Base-by-base conservation (phyloP, 1,139 yeast genomes). In the Protomyces macrosporus region DNA sequence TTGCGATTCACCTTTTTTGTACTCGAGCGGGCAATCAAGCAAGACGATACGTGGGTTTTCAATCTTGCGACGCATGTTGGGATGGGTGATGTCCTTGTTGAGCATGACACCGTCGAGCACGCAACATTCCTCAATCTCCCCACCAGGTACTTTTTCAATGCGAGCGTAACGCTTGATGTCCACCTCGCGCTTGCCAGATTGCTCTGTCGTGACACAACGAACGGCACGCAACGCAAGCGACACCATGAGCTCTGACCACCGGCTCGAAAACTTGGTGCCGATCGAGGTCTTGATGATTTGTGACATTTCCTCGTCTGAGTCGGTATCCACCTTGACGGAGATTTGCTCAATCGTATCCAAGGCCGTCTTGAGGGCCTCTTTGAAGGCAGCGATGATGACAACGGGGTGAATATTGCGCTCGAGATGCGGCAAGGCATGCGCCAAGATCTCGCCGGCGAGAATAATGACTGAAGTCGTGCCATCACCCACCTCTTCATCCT, bases 1-100 rank as follows among this genome's bases (percentile, higher is more conserved):
- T 76, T 95, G 98, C 2, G 97, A 90, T 78, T 95, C 99, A 67
- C 98, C 99, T 82, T 95, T 95, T 78, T 95, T 95, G 78, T 95
- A 95, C 77, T 95, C 99, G 72, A 95, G 81, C 23, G 99, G 98
- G 76, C 98, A 91, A 77, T 95, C 98, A 71, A 95, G 81, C 69
- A 95, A 81, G 50, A 95, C 82, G 64, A 95, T 84, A 69, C 95
- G 82, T 59, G 99, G 99, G 72, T 90, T 88, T 73, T 86, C 90
- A 70, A 93, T 88, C 71, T 80, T 74, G 75, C 98, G 85, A 71
- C 86, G 86, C 99, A 95, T 95, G 77, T 91, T 90, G 68, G 99
- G 98, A 76, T 95, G 99, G 35, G 95, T 91, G 64, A 95, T 95
- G 74, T 95, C 99, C 77, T 95, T 95, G 79, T 95, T 95, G 72